Evolutionary conservation across 2,329 filamentous ascomycete species (phyloP).

Genomic region (Colletotrichum costaricense): DNA sequence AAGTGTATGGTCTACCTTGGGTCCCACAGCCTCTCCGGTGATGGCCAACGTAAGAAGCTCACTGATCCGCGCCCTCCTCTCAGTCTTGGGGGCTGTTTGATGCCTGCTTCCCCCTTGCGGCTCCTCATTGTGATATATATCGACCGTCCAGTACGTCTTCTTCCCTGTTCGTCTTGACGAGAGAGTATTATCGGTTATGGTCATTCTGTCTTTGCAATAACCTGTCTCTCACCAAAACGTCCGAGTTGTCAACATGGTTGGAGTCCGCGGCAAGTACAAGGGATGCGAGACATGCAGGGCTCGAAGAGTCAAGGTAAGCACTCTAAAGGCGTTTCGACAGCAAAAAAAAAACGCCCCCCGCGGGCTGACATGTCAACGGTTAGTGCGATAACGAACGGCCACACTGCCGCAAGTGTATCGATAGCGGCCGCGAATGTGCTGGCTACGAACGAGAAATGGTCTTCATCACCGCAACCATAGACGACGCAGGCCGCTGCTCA

Average conservation of each 20-base stretch:
- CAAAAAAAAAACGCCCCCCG: neutral
- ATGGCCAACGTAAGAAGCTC: constrained; percentile 27
- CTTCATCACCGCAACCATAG: constrained; percentile 71
- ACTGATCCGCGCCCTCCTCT: constrained; percentile 2
- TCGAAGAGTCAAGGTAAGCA: constrained; percentile 67
- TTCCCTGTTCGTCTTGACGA: constrained; percentile 7
- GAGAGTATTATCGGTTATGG: constrained; percentile 1
- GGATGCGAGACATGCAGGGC: constrained; percentile 72
- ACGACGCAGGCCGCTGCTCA: constrained; percentile 66
- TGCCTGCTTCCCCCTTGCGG: constrained; percentile 3
- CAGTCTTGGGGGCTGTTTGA: neutral
- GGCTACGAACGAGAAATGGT: constrained; percentile 73
- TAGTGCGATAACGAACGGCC: constrained; percentile 73
- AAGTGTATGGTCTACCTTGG: neutral
- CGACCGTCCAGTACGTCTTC: neutral
- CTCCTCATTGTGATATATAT: constrained; percentile 22
- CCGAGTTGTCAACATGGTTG: constrained; percentile 60
- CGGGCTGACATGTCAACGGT: constrained; percentile 15
- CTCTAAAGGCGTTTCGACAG: constrained; percentile 1
- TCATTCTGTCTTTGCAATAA: neutral
- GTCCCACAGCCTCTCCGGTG: constrained; percentile 18
- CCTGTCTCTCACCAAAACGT: neutral
- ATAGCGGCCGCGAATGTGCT: constrained; percentile 67
- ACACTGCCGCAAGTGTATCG: constrained; percentile 69
- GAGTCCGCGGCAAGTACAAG: constrained; percentile 72